Conservation (phyloP, 257 asterid genomes). For the Penstemon barbatus region DNA sequence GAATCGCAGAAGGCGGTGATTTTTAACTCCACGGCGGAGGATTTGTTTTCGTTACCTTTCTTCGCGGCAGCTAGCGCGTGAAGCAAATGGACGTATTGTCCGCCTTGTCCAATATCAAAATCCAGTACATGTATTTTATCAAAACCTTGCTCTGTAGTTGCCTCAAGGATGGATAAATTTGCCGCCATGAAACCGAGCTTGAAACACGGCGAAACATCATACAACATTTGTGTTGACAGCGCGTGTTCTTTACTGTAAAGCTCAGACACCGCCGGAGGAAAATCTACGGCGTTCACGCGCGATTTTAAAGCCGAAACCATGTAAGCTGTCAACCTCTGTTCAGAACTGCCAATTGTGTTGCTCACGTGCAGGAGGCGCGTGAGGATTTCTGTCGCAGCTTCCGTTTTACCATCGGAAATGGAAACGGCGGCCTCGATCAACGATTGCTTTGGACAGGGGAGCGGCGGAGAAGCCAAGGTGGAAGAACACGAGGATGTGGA, state of each 20-base stretch:
- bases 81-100: slow-evolving; percentile 76
- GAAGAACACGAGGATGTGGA: slow-evolving; percentile 76
- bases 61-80: slow-evolving; percentile 69
- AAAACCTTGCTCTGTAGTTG: slow-evolving; percentile 40
- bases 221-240: slow-evolving; percentile 46
- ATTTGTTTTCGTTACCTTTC: slow-evolving; percentile 27
- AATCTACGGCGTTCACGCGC: slow-evolving; percentile 53
- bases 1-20: slow-evolving; percentile 60
- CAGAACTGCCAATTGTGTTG: slow-evolving; percentile 56
- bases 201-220: slow-evolving; percentile 73
- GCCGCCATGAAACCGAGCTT: slow-evolving; percentile 93
- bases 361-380: slow-evolving; percentile 71
- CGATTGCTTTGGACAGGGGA: slow-evolving; percentile 52
- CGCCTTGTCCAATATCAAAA: slow-evolving; percentile 75
- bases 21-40: slow-evolving; percentile 35
- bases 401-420: slow-evolving; percentile 58
- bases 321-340: slow-evolving; percentile 54
- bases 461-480: slow-evolving; percentile 59
- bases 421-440: slow-evolving; percentile 59
- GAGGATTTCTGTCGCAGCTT: slow-evolving; percentile 60
- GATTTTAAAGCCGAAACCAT: slow-evolving; percentile 43
- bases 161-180: slow-evolving; percentile 71
- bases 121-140: slow-evolving; percentile 69
- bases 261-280: slow-evolving; percentile 44
- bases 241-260: slow-evolving; percentile 46